Base-by-base conservation (phyloP, 2,329 filamentous ascomycete genomes). In the Alternaria tenuissima region DNA sequence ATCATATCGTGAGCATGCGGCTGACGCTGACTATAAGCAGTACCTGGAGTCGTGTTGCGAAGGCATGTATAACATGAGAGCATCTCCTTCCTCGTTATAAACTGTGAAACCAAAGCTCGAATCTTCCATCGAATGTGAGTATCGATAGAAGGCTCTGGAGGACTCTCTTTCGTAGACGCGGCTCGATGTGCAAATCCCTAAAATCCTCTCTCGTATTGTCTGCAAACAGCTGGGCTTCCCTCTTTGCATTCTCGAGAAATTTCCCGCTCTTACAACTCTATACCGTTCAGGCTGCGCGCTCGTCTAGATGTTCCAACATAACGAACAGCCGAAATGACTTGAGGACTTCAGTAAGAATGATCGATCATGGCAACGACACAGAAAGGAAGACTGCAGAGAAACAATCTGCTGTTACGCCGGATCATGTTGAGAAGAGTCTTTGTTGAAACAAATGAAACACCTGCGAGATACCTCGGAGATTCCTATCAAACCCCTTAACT, bases 81-180 rank as follows among this genome's bases (percentile, higher is more conserved):
- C 22, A 18, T 16, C 4, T 53, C 18, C 18, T 8, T 42, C 20
- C 6, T 42, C 20, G 39, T 24, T 12, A 11, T 16, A 4, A 14
- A 11, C 20, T 2, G 20, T 24, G 20, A 8, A 24, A 14, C 22
- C 20, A 42, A 7, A 24, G 39, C 20, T 12, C 20, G 7, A 16
- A 24, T 24, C 9, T 18, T 20, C 76, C 5, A 71, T 73, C 59
- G 63, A 78, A 78, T 16, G 72, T 75, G 34, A 64, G 62, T 18
- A 77, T 69, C 6, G 61, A 66, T 72, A 47, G 7, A 77, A 71
- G 3, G 74, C 74, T 2, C 74, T 73, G 30, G 76, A 77, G n/a
- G 78, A 73, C 62, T 78, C 74, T 36, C 77, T 69, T 18, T 62
- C 55, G 44, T 72, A 76, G 34, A 76, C 74, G 16, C 60, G 75